phyloP scores from a whole-genome alignment of 257 asterid species.

The Ajuga chamaepitys region DNA sequence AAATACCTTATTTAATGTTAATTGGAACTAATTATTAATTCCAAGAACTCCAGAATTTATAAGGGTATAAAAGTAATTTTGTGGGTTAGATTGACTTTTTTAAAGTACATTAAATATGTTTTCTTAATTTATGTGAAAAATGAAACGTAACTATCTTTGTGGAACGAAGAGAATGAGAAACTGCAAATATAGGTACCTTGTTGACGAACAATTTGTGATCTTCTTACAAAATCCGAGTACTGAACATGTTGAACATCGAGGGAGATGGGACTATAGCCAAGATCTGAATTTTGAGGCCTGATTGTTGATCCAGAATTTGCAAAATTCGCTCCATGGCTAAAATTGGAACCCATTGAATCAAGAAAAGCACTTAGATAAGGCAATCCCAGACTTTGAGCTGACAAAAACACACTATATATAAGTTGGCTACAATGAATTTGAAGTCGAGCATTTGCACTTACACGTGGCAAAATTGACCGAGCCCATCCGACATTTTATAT shows the following conservation, averaged over 20 bases:
- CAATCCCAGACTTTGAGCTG: slow-evolving; percentile 55
- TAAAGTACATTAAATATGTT: too few species aligned
- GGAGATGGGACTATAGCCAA: slow-evolving; percentile 79
- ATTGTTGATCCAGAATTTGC: slow-evolving; percentile 90
- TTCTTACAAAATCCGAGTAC: slow-evolving; percentile 41
- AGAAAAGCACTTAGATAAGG: slow-evolving; percentile 64
- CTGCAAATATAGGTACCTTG: slow-evolving; percentile 23
- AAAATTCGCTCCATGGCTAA: slow-evolving; percentile 77
- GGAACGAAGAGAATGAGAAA: too few species aligned
- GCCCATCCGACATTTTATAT: too few species aligned
- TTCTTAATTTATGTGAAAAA: too few species aligned
- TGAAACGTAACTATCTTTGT: too few species aligned
- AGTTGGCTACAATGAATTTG: neutral
- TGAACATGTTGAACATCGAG: slow-evolving; percentile 53
- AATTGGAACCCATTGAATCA: slow-evolving; percentile 70
- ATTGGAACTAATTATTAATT: too few species aligned
- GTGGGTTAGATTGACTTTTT: too few species aligned
- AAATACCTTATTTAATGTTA: too few species aligned
- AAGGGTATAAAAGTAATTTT: too few species aligned
- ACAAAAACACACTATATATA: neutral
- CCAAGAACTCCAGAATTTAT: too few species aligned
- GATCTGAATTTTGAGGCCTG: slow-evolving; percentile 69
- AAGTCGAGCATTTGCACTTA: too few species aligned
- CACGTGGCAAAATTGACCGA: too few species aligned
- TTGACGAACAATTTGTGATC: slow-evolving; percentile 47